phyloP scores from a whole-genome alignment of 1,284 basidiomycete genomes.

The Sporisorium scitamineum region DNA sequence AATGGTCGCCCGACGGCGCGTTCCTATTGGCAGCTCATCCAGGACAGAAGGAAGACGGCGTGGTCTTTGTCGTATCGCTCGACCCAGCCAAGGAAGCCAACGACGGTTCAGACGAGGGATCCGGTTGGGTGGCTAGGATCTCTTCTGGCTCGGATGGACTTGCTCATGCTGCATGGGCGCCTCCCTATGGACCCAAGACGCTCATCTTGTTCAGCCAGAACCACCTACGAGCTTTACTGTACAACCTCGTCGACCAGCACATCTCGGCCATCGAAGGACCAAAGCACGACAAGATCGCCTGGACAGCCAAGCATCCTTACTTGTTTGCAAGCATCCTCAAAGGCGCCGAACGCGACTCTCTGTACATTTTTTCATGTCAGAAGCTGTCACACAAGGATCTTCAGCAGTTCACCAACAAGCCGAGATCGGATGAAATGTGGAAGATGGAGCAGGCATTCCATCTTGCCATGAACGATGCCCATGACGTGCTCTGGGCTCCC shows the following conservation, averaged over 20 bases:
- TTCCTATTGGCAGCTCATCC: slow-evolving; percentile 49
- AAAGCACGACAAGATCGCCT: slow-evolving; percentile 41
- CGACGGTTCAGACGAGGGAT: slow-evolving; percentile 57
- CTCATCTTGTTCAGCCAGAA: slow-evolving; percentile 53
- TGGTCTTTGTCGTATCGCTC: slow-evolving; percentile 58
- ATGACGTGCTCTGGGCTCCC: slow-evolving; percentile 83
- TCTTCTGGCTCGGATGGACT: slow-evolving; percentile 57
- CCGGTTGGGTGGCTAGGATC: slow-evolving; percentile 61
- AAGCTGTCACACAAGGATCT: slow-evolving; percentile 20
- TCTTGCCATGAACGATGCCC: slow-evolving; percentile 79
- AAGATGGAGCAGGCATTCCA: slow-evolving; percentile 78
- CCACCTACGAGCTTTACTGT: slow-evolving; percentile 41
- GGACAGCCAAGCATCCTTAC: slow-evolving; percentile 38
- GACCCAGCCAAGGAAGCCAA: slow-evolving; percentile 60
- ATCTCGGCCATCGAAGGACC: slow-evolving; percentile 53
- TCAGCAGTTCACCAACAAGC: slow-evolving; percentile 25
- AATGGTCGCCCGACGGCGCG: slow-evolving; percentile 61
- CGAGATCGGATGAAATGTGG: slow-evolving; percentile 37
- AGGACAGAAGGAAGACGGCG: slow-evolving; percentile 37
- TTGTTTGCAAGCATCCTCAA: slow-evolving; percentile 44
- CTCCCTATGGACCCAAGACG: slow-evolving; percentile 44
- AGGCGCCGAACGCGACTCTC: slow-evolving; percentile 35
- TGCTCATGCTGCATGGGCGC: slow-evolving; percentile 52
- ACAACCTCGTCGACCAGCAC: slow-evolving; percentile 50
- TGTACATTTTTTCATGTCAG: slow-evolving; percentile 38